Evolutionary conservation across 257 asterid genomes (phyloP).

Genomic region (Misopates orontium): DNA sequence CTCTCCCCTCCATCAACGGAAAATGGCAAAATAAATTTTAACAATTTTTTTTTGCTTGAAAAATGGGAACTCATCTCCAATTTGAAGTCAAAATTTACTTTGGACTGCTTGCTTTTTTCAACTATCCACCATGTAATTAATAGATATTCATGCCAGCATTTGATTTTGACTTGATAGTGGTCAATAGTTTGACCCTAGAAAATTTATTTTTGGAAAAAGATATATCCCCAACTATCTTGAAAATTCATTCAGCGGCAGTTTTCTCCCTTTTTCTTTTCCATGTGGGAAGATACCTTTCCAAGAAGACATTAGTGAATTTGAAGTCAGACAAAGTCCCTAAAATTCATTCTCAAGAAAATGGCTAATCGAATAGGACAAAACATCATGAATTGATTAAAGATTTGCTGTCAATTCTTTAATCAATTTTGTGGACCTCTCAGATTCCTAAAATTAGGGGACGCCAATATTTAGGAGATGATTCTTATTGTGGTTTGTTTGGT

Average conservation of each 20-base stretch:
- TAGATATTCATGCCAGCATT: constrained; percentile 13
- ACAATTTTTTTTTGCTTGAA: too few species aligned
- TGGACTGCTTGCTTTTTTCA: constrained; percentile 5
- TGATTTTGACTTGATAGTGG: constrained; percentile 25
- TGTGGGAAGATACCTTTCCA: constrained; percentile 5
- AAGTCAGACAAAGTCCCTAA: constrained; percentile 17
- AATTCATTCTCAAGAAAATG: constrained; percentile 10
- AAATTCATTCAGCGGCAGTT: constrained; percentile 20
- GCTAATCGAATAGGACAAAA: background rate
- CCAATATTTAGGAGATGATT: too few species aligned
- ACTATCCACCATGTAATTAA: constrained; percentile 16
- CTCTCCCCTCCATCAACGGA: background rate
- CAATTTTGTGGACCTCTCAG: too few species aligned
- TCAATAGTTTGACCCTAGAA: constrained; percentile 38
- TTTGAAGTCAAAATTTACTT: constrained; percentile 8
- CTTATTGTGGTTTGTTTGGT: too few species aligned
- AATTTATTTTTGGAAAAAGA: constrained; percentile 36
- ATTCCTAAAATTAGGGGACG: too few species aligned
- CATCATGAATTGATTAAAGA: background rate
- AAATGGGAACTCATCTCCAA: constrained; percentile 24
- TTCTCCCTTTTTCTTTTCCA: background rate
- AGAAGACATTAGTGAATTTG: constrained; percentile 16
- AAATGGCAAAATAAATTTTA: background rate
- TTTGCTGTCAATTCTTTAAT: too few species aligned
- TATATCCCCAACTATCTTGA: constrained; percentile 10